phyloP scores from a whole-genome alignment of 2,329 filamentous ascomycete species.

The Tolypocladium pustulatum region DNA sequence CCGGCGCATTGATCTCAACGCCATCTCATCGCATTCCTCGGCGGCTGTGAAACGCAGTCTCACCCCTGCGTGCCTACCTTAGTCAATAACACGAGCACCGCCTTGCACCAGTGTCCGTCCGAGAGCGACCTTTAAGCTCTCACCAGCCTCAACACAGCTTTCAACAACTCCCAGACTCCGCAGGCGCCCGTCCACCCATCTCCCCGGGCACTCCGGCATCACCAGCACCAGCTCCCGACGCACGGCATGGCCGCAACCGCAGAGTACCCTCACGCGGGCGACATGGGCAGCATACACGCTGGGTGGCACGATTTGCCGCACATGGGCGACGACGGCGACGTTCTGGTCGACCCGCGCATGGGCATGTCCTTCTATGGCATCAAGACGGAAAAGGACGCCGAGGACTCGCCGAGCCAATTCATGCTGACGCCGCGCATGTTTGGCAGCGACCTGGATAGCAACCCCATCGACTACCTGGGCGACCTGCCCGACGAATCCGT shows the following conservation, averaged over 20 bases:
- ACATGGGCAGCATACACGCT: not conserved
- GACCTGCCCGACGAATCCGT: not conserved
- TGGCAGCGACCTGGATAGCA: not conserved
- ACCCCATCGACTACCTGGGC: not conserved
- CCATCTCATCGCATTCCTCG: not conserved
- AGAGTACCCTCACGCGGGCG: not conserved
- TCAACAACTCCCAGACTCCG: not conserved
- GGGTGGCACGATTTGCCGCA: not conserved
- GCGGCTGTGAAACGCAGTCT: not conserved
- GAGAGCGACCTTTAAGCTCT: not conserved
- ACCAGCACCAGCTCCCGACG: not conserved
- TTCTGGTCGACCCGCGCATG: slow-evolving; percentile 2
- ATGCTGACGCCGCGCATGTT: slow-evolving; percentile 5
- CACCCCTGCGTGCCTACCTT: not conserved
- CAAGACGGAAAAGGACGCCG: slow-evolving; percentile 2
- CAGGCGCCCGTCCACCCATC: not conserved
- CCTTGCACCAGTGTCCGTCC: not conserved
- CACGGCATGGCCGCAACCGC: not conserved
- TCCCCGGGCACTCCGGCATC: not conserved
- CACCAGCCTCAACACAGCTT: not conserved
- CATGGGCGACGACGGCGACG: not conserved
- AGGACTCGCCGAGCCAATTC: not conserved
- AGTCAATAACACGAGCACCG: not conserved
- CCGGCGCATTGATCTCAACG: not conserved
- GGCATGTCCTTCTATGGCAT: slow-evolving; percentile 2